A percentile compares a stretch with the other conserved stretches of the same genome.
These are phyloP conservation scores for Rhododendron vialii DNA, from an alignment of 148 eudicot species.

Conservation along the genomic window DNA sequence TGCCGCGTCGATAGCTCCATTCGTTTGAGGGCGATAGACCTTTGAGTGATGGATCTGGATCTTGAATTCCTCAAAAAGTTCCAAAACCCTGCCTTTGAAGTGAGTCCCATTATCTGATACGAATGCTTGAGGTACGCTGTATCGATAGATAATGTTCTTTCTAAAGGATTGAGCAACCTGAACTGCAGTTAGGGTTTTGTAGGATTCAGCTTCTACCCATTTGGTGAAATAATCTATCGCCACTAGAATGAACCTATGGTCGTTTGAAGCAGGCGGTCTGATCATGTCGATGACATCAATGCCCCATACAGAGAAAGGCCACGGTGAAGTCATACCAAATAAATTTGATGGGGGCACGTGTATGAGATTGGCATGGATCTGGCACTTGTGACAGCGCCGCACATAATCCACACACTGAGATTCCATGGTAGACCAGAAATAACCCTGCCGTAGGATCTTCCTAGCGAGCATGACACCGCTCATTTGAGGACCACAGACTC, in stretches of 20 bases:
- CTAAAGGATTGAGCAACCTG: too few species aligned
- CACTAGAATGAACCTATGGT: not conserved
- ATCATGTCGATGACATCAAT: conserved; percentile 1
- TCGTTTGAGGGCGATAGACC: not conserved
- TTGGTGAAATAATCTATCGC: not conserved
- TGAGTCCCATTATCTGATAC: too few species aligned
- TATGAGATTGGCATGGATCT: not conserved
- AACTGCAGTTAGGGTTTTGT: too few species aligned
- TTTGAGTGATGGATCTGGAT: not conserved
- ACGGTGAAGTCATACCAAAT: not conserved
- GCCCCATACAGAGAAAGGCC: conserved; percentile 1
- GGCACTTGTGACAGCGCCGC: not conserved
- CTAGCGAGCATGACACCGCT: too few species aligned
- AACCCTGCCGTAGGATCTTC: too few species aligned
- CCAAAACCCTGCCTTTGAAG: not conserved
- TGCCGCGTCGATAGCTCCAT: not conserved
- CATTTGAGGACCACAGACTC: too few species aligned
- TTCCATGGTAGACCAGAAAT: too few species aligned
- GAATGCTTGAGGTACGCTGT: too few species aligned
- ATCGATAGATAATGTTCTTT: too few species aligned
- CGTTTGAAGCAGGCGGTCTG: not conserved
- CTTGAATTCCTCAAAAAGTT: not conserved
- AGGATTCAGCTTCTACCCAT: too few species aligned
- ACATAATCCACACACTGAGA: not conserved
- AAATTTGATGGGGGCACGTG: not conserved